These are phyloP conservation scores for Fusarium graminum DNA, from an alignment of 2,329 filamentous ascomycete genomes.

Conservation along the genomic window DNA sequence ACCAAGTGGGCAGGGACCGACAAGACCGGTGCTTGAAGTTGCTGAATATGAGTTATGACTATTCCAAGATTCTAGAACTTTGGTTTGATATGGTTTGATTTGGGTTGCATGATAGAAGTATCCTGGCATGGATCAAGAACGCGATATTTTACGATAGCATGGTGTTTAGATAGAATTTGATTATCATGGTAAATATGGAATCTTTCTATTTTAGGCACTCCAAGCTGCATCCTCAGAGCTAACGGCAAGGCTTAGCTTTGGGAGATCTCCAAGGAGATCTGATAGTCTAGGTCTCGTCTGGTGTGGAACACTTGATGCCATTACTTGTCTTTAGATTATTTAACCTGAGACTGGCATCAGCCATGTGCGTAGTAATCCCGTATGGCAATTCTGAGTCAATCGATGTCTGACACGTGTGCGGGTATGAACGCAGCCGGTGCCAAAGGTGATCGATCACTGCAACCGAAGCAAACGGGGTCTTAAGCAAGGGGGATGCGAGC, in stretches of 20 bases:
- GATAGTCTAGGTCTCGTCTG: not conserved
- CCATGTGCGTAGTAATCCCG: conserved; percentile 3
- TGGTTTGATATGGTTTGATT: conserved; percentile 1
- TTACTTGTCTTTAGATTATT: too few species aligned
- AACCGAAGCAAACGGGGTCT: conserved; percentile 22
- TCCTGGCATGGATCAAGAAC: conserved; percentile 18
- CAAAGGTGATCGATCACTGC: conserved; percentile 13
- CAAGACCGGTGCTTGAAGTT: conserved; percentile 33
- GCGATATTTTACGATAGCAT: not conserved
- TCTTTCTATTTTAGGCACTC: conserved; percentile 20
- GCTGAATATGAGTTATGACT: conserved; percentile 14
- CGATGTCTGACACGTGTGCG: conserved; percentile 32
- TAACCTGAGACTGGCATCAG: conserved; percentile 4
- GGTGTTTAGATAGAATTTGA: not conserved
- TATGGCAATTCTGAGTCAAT: conserved; percentile 26
- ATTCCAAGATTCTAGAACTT: not conserved
- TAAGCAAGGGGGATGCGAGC: conserved; percentile 28
- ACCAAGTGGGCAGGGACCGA: conserved; percentile 55
- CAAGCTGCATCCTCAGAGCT: conserved; percentile 8
- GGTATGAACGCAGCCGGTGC: conserved; percentile 20
- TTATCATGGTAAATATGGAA: not conserved
- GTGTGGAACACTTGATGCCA: not conserved
- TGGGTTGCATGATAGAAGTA: conserved; percentile 22
- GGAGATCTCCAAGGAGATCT: not conserved
- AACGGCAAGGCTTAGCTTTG: conserved; percentile 8